Base-by-base conservation (phyloP, 1,284 basidiomycete species). In the Exsudoporus floridanus region DNA sequence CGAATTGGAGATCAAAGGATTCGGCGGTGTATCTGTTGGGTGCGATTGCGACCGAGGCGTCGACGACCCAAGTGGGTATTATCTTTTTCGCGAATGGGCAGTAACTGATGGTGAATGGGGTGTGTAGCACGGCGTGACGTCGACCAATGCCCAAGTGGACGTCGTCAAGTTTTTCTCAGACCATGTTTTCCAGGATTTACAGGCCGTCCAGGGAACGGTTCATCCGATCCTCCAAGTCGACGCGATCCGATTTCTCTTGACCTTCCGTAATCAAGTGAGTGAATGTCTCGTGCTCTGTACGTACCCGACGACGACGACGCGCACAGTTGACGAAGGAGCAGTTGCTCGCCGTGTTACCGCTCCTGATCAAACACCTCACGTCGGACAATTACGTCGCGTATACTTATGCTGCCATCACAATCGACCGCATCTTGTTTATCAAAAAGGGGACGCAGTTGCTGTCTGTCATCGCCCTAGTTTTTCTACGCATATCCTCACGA, bases 141-240 rank as follows among this genome's bases (percentile, higher is more conserved):
- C 91, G 18, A 94, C 90, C 37, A 99, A 98, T 67, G 80, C 88
- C 2, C 81, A 97, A 36, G 91, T 99, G 27, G 90, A 99, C 67
- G 90, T 99, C 23, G 91, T 99, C 60, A 81, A 92, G 60, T 98
- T 98, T 77, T 99, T 99, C 75, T 92, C 90, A 12, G 85, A 94
- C 43, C 85, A 98, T 69, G 89, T 99, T 14, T 91, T 89, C 65
- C 77, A 86, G 59, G 97, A 99, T 71, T 74, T 98, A 39, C 88
- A 95, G 68, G 86, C 89, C 2, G 73, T 76, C 1, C 75, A 79
- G 5, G 82, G 83, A 2, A 74, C 77, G 14, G 86, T 92, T 0
- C 88, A 97, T 66, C 90, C 94, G 5, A 93, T 99, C 61, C 77
- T 99, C 37, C 92, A 95, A 65, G 94, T 97, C 33, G 94, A 98